These are phyloP conservation scores for Aspergillus kassunensis DNA, from an alignment of 495 filamentous ascomycete species.

Conservation along the genomic window DNA sequence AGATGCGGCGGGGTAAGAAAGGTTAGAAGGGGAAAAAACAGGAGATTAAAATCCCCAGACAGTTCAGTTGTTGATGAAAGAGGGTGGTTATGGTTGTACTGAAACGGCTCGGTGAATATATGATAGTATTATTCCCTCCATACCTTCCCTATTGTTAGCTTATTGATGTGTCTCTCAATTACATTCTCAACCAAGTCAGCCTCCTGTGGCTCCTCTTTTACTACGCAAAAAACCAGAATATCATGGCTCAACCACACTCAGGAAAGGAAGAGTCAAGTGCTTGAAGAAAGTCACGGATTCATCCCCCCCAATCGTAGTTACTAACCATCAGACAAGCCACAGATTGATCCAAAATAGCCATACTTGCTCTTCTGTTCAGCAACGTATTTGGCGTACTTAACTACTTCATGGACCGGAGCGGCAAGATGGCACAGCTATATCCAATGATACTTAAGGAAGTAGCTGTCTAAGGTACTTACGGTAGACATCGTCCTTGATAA, in stretches of 20 bases:
- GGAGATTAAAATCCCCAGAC: too few species aligned
- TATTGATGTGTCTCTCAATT: too few species aligned
- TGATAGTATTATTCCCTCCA: too few species aligned
- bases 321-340: constrained; percentile 24
- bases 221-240: too few species aligned
- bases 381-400: constrained; percentile 45
- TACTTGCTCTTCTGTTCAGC: constrained; percentile 34
- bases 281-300: constrained; percentile 43
- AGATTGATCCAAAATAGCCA: constrained; percentile 43
- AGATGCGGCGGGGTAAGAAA: too few species aligned
- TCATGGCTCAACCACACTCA: constrained; percentile 29
- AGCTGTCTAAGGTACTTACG: constrained; percentile 14
- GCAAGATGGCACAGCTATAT: constrained; percentile 35
- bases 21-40: too few species aligned
- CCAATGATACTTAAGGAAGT: neutral
- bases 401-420: constrained; percentile 43
- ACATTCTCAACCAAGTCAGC: too few species aligned
- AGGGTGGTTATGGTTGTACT: too few species aligned
- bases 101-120: too few species aligned
- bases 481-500: constrained; percentile 55
- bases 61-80: too few species aligned
- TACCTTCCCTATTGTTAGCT: constrained; percentile 2
- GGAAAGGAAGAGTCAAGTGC: constrained; percentile 35
- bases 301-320: constrained; percentile 30
- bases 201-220: too few species aligned